Base-by-base conservation (phyloP, 2,329 filamentous ascomycete genomes). In the Myriosclerotinia curreyana region DNA sequence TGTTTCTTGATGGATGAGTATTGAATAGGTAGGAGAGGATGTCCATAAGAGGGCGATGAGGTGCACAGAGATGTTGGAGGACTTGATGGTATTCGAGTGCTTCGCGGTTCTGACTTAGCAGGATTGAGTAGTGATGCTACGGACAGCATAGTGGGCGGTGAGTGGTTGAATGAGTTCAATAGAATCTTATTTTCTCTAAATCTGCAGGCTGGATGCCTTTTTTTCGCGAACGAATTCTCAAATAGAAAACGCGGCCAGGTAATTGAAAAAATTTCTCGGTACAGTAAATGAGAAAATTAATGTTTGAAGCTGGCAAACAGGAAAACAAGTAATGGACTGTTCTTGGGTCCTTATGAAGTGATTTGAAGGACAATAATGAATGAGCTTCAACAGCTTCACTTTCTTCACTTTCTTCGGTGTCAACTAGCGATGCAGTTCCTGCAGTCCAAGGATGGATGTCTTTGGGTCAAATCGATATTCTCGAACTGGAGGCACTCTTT, bases 51-150 rank as follows among this genome's bases (percentile, higher is more conserved):
- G 66, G 72, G 71, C 36, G 71, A 69, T 25, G 70, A 66, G 44
- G 69, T 68, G 52, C 59, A 68, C 49, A 69, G 62, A 28, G 71
- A 74, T 46, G 68, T 67, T n/a, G 67, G 66, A 49, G 78, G 76
- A 75, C 74, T 80, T 73, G 76, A 77, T 68, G 75, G 77, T 69
- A 78, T 77, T 72, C 73, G 77, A 74, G 74, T 76, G 42, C 75
- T 73, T 75, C 79, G 60, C 69, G 73, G 53, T 71, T 75, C 69
- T 73, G 71, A 49, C 66, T 71, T 67, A 66, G 79, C 75, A 69
- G 87, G 87, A 73, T 90, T 90, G 73, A 90, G 82, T 71, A 90
- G 80, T 68, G 84, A 86, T 46, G 84, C 80, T 69, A 90, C 80
- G 55, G 87, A 85, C 66, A 88, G 75, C 87, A 90, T 90, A 66